Evolutionary conservation across 164 flowering plant species (phyloP).

Genomic region (Magnolia officinalis): DNA sequence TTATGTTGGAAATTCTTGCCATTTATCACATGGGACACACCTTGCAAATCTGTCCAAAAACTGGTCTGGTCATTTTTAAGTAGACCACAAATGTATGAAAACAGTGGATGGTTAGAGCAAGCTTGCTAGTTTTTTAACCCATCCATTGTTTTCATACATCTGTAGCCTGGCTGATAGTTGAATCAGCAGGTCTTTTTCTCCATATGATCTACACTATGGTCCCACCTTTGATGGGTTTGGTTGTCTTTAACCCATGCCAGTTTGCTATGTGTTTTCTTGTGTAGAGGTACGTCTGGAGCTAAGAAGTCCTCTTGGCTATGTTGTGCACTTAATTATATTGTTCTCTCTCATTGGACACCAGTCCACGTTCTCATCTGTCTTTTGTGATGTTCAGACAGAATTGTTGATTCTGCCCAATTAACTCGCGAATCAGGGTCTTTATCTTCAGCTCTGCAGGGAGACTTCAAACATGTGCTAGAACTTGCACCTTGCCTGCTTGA

Average conservation of each 20-base stretch:
- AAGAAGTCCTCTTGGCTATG: neutral
- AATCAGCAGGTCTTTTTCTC: neutral
- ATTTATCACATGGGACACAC: neutral
- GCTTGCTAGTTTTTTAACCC: neutral
- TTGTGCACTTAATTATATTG: neutral
- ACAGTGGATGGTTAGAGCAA: neutral
- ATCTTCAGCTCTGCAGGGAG: constrained; percentile 57
- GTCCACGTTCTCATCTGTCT: neutral
- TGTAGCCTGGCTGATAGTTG: neutral
- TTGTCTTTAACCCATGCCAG: neutral
- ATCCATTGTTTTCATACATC: neutral
- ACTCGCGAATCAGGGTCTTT: constrained; percentile 63
- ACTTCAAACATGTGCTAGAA: constrained; percentile 70
- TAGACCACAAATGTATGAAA: neutral
- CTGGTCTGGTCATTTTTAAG: neutral
- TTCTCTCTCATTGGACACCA: neutral
- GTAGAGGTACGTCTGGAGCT: neutral
- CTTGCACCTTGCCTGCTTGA: constrained; percentile 95
- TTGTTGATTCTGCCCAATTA: constrained; percentile 84
- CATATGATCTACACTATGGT: neutral
- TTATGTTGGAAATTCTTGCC: neutral
- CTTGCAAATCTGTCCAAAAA: neutral
- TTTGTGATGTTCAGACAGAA: constrained; percentile 59
- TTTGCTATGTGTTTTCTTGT: neutral
- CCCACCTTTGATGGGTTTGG: neutral